Evolutionary conservation across 2,329 filamentous ascomycete species (phyloP).

Genomic region (Stenocarpella maydis): DNA sequence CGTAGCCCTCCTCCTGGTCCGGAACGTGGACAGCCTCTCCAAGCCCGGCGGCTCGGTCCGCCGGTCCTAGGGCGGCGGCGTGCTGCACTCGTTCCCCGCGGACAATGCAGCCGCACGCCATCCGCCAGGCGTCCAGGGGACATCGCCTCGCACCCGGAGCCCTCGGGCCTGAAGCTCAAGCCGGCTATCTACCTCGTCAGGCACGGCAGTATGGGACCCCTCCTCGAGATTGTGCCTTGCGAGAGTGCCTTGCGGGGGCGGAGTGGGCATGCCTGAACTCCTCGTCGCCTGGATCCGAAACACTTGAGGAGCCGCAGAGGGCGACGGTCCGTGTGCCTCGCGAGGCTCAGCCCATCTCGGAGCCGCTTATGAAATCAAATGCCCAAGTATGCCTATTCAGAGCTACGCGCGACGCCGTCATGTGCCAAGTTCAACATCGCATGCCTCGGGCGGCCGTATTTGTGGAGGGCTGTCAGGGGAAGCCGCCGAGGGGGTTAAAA

Average conservation of each 20-base stretch:
- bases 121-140: slow-evolving; percentile 57
- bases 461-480: neutral
- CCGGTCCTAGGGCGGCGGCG: slow-evolving; percentile 49
- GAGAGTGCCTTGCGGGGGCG: neutral
- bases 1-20: slow-evolving; percentile 61
- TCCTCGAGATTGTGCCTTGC: slow-evolving; percentile 48
- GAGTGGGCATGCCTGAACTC: neutral
- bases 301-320: neutral
- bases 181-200: slow-evolving; percentile 66
- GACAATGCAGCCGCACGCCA: slow-evolving; percentile 56
- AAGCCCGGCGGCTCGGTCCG: slow-evolving; percentile 52
- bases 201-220: slow-evolving; percentile 61
- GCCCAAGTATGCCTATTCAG: neutral
- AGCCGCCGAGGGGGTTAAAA: slow-evolving; percentile 12
- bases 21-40: slow-evolving; percentile 54
- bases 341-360: neutral
- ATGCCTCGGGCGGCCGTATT: neutral
- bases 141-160: slow-evolving; percentile 57
- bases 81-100: slow-evolving; percentile 60
- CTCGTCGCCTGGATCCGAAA: neutral
- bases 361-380: neutral
- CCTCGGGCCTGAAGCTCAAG: slow-evolving; percentile 58
- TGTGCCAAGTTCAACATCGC: neutral
- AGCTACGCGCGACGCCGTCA: neutral
- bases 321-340: slow-evolving; percentile 8